Evolutionary conservation across 257 asterid genomes (phyloP).

Genomic region (Plectranthus barbatus): DNA sequence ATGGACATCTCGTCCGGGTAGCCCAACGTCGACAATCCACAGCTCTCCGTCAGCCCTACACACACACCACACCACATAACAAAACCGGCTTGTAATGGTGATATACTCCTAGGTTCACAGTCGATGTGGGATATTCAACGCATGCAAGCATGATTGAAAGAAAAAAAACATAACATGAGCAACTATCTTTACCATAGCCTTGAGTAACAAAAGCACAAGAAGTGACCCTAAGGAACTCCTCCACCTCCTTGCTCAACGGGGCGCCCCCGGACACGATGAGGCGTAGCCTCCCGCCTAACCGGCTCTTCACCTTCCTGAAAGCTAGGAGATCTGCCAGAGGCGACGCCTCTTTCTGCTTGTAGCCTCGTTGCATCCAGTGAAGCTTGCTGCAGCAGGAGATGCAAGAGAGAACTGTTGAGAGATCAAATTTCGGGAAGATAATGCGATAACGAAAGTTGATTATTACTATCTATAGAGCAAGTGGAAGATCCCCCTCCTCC

Average conservation of each 20-base stretch:
- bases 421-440: background rate
- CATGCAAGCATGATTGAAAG: too few relatives aligned
- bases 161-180: background rate
- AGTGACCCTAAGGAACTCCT: constrained; percentile 88
- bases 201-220: constrained; percentile 88
- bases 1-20: constrained; percentile 87
- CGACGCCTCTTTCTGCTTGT: constrained; percentile 82
- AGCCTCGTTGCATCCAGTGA: constrained; percentile 81
- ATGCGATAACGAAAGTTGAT: background rate
- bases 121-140: too few relatives aligned
- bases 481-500: constrained; percentile 68
- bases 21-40: constrained; percentile 79
- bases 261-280: constrained; percentile 96
- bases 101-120: too few relatives aligned
- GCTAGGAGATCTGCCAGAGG: constrained; percentile 86
- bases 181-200: constrained; percentile 69
- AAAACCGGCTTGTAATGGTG: too few relatives aligned
- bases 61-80: too few relatives aligned
- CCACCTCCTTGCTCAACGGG: constrained; percentile 78
- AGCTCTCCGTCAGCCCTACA: constrained; percentile 92
- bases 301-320: constrained; percentile 80
- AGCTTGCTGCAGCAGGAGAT: constrained; percentile 61
- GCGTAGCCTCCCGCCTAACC: constrained; percentile 90
- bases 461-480: constrained; percentile 67
- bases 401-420: too few relatives aligned